Evolutionary conservation across 2,329 filamentous ascomycete genomes (phyloP).

Genomic region (Rachicladosporium sp.): DNA sequence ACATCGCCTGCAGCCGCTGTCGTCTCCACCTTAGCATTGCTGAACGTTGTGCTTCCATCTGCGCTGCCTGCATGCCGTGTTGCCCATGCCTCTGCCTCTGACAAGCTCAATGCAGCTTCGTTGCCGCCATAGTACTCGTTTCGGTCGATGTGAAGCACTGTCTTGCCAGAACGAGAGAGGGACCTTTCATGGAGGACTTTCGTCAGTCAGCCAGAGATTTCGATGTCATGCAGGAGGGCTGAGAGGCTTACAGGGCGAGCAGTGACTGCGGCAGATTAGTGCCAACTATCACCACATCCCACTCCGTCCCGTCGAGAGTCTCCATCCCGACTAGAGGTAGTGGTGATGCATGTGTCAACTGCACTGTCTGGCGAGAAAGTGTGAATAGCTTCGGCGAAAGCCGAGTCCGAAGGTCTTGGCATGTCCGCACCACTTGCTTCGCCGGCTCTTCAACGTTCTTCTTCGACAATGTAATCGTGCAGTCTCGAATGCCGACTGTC

Average conservation of each 20-base stretch:
- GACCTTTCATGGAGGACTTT: conserved; percentile 54
- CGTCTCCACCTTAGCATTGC: conserved; percentile 24
- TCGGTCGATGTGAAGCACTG: conserved; percentile 76
- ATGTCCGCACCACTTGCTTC: no score
- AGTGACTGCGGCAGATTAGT: conserved; percentile 42
- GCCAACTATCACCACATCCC: conserved; percentile 42
- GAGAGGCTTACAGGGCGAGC: conserved; percentile 38
- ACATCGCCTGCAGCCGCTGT: conserved; percentile 12
- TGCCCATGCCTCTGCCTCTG: conserved; percentile 69
- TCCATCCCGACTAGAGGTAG: conserved; percentile 26
- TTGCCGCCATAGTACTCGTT: conserved; percentile 80
- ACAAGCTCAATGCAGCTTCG: conserved; percentile 73
- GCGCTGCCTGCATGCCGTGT: conserved; percentile 22
- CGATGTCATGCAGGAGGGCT: conserved; percentile 6
- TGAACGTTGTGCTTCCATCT: conserved; percentile 11
- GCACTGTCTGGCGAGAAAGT: not conserved
- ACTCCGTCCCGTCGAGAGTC: conserved; percentile 36
- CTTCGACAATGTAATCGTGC: no score
- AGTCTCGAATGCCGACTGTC: no score
- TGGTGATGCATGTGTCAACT: not conserved
- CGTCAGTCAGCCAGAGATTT: conserved; percentile 52
- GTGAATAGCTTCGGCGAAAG: no score
- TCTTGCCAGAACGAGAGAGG: conserved; percentile 82
- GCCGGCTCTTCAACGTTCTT: no score
- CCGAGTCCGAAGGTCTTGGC: no score